Evolutionary conservation across 208 protist species (phyloP).

Genomic region (Phytomonas sp.): DNA sequence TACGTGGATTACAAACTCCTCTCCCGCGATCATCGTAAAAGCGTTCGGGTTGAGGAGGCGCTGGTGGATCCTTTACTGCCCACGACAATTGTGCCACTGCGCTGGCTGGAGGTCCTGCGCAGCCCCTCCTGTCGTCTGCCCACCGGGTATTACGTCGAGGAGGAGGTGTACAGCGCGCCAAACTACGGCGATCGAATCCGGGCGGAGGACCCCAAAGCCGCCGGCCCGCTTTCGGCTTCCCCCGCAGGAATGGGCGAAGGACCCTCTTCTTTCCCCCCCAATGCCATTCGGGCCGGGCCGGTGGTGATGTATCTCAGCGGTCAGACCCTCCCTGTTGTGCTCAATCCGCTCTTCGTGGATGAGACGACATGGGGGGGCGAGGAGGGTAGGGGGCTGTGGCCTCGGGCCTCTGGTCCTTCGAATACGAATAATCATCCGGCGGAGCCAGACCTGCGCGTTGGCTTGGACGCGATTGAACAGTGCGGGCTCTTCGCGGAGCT

Average conservation of each 20-base stretch:
- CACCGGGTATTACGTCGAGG: conserved; percentile 67
- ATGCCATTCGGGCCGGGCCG: conserved; percentile 67
- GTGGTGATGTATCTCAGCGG: conserved; percentile 83
- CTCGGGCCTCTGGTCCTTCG: neutral
- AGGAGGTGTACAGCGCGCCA: conserved; percentile 34
- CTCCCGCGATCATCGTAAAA: conserved; percentile 68
- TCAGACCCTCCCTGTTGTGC: conserved; percentile 54
- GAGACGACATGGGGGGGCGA: conserved; percentile 46
- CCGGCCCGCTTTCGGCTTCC: neutral
- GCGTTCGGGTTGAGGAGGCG: conserved; percentile 69
- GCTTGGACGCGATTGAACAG: conserved; percentile 84
- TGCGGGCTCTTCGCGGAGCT: conserved; percentile 78
- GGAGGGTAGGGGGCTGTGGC: no score
- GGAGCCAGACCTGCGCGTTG: conserved; percentile 69
- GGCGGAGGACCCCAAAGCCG: neutral
- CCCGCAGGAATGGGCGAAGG: neutral
- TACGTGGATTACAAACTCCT: conserved; percentile 79
- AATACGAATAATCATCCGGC: neutral
- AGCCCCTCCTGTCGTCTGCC: conserved; percentile 54
- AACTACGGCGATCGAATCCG: conserved; percentile 20
- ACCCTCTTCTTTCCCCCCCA: no score
- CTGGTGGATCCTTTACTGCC: conserved; percentile 60
- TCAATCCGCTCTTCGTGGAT: conserved; percentile 72
- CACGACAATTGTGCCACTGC: conserved; percentile 55
- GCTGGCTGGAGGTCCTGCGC: conserved; percentile 74